These are phyloP conservation scores for Lojkania enalia DNA, from an alignment of 2,329 filamentous ascomycete genomes.

Conservation along the genomic window DNA sequence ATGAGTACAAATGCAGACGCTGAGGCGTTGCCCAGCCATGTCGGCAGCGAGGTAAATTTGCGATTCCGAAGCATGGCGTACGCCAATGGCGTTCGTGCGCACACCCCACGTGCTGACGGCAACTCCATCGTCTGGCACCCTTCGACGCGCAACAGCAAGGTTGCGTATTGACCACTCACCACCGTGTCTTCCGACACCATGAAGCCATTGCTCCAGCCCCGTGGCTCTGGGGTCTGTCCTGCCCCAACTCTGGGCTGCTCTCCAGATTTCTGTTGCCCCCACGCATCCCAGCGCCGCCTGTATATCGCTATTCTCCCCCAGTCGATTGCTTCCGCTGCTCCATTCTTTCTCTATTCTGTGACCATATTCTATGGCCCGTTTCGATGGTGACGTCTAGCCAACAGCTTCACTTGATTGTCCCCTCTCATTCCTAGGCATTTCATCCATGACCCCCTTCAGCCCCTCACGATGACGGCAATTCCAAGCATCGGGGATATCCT, in stretches of 20 bases:
- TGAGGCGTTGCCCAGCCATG: too few relatives aligned
- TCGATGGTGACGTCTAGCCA: neutral
- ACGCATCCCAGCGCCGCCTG: constrained; percentile 18
- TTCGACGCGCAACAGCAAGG: neutral
- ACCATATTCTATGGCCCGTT: neutral
- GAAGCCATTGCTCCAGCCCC: constrained; percentile 20
- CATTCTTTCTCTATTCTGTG: neutral
- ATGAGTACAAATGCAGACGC: too few relatives aligned
- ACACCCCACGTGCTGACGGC: constrained; percentile 16
- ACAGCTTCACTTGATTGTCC: neutral
- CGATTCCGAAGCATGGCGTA: neutral
- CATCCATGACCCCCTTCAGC: constrained; percentile 16
- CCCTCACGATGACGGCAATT: constrained; percentile 31
- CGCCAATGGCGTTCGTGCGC: constrained; percentile 17
- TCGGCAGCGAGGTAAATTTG: too few relatives aligned
- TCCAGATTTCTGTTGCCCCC: constrained; percentile 17
- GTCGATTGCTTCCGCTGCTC: constrained; percentile 11
- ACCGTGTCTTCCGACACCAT: neutral
- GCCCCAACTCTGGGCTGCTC: constrained; percentile 7
- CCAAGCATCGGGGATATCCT: constrained; percentile 50
- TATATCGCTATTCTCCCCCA: constrained; percentile 28
- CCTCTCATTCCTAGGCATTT: neutral
- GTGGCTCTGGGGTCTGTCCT: constrained; percentile 23
- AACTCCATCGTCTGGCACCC: neutral
- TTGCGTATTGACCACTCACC: neutral